Evolutionary conservation across 2,329 filamentous ascomycete genomes (phyloP).

Genomic region (Verticillium isaacii): DNA sequence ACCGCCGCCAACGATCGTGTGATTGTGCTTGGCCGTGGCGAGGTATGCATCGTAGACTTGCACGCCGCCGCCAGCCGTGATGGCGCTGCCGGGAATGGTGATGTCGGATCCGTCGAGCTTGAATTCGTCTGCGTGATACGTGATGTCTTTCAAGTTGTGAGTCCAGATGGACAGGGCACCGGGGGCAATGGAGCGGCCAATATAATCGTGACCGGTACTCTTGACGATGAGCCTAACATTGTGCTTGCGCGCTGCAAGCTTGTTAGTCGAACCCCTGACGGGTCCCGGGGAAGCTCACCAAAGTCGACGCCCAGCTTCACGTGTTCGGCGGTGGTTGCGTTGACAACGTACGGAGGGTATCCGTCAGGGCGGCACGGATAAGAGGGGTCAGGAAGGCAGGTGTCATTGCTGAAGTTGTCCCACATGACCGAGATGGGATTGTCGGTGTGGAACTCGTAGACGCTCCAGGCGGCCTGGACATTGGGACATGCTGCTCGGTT

Average conservation of each 20-base stretch:
- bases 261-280: background rate
- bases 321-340: constrained; percentile 26
- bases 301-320: constrained; percentile 34
- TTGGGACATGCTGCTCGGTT: constrained; percentile 24
- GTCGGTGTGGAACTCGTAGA: constrained; percentile 26
- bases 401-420: constrained; percentile 44
- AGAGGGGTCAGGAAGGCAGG: constrained; percentile 38
- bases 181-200: constrained; percentile 39
- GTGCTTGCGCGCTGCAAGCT: constrained; percentile 23
- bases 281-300: constrained; percentile 21
- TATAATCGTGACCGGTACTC: constrained; percentile 36
- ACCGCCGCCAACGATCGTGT: constrained; percentile 50
- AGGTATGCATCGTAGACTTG: constrained; percentile 45
- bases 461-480: constrained; percentile 2
- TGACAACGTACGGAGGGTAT: constrained; percentile 30
- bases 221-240: constrained; percentile 38
- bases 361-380: constrained; percentile 26
- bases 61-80: constrained; percentile 49
- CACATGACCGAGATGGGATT: constrained; percentile 26
- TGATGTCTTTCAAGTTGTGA: constrained; percentile 34
- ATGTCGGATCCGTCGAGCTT: constrained; percentile 26
- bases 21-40: constrained; percentile 34
- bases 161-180: constrained; percentile 52
- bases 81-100: constrained; percentile 39
- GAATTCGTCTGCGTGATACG: constrained; percentile 10